Evolutionary conservation across 352 stramenopile species (phyloP).

Genomic region (Globisporangium solare): DNA sequence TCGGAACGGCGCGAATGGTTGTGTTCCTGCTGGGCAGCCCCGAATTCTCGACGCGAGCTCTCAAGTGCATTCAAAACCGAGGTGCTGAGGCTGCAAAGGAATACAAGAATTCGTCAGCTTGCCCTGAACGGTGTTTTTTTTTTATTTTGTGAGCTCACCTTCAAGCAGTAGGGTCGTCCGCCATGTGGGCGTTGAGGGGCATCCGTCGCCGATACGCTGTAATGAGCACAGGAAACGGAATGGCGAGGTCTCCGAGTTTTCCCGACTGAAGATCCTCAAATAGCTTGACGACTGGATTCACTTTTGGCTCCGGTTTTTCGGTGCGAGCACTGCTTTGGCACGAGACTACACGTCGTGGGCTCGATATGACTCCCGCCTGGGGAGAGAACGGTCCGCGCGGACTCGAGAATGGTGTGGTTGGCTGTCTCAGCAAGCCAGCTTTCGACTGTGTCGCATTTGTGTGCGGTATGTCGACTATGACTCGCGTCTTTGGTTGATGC

Average conservation of each 20-base stretch:
- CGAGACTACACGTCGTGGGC: conserved; percentile 1
- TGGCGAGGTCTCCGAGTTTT: conserved; percentile 67
- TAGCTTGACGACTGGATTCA: conserved; percentile 68
- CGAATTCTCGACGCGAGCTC: conserved; percentile 28
- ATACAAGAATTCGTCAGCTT: background rate
- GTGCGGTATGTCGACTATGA: background rate
- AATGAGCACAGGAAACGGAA: conserved; percentile 76
- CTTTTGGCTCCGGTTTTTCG: conserved; percentile 1
- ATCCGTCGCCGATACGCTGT: conserved; percentile 73
- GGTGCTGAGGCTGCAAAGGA: conserved; percentile 5
- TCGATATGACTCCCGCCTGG: background rate
- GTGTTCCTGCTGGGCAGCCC: background rate
- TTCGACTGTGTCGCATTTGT: conserved; percentile 1
- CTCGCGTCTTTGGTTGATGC: conserved; percentile 37
- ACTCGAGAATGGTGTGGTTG: conserved; percentile 5
- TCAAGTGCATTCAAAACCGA: conserved; percentile 60
- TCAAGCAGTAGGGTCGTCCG: conserved; percentile 46
- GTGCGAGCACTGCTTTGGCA: conserved; percentile 3
- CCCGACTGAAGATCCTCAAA: conserved; percentile 77
- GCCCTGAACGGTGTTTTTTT: background rate
- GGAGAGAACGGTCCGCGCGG: conserved; percentile 1
- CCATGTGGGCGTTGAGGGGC: conserved; percentile 83
- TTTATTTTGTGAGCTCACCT: conserved; percentile 15
- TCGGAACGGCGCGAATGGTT: conserved; percentile 6
- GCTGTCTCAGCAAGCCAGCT: background rate